Evolutionary conservation across 2,329 filamentous ascomycete species (phyloP), one percentile per base, ranked within the genome.

Genomic region (Biscogniauxia sp.): DNA sequence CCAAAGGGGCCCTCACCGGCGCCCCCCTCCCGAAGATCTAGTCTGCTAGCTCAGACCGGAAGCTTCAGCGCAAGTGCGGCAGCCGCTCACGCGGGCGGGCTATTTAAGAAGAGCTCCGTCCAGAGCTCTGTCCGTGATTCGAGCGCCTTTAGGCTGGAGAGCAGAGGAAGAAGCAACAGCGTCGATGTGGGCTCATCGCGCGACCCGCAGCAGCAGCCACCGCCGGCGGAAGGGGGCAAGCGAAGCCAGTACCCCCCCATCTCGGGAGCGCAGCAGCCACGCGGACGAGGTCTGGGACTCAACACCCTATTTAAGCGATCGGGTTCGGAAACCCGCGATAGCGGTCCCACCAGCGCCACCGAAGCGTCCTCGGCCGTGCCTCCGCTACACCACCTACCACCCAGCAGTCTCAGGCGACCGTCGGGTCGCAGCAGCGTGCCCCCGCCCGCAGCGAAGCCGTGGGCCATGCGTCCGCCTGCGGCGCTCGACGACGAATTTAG

Each of bases 231-330:
- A 6, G 50, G 54, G 11, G 59, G 60, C 52, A 74, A 66, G 60
- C 66, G 67, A 54, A 75, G 69, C 32, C 78, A 80, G 26, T 84
- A 86, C 61, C 83, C 83, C 0, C 83, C 83, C 0, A 78, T 82
- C 2, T 70, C 77, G 0, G 75, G 78, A n/a, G 73, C 82, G 7
- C 28, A 32, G 58, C 72, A 76, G 8, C 71, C 76, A 0, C 76
- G 78, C 8, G 63, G 64, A 20, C 78, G 78, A 8, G 77, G 77
- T 25, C 59, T 72, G 25, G 79, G 80, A 1, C 70, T 85, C 17
- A 83, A 81, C 58, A 76, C 75, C 53, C 72, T 86, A 2, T 85
- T 84, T 70, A 77, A 81, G 3, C 78, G 83, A 26, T 83, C 82
- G 1, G 68, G 80, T 1, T 78, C 79, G 5, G 78, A 77, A 6